A percentile compares a stretch with the other conserved stretches of the same genome.
Evolutionary conservation across 352 stramenopile genomes (phyloP).

Genomic region (Globisporangium apiculatum): DNA sequence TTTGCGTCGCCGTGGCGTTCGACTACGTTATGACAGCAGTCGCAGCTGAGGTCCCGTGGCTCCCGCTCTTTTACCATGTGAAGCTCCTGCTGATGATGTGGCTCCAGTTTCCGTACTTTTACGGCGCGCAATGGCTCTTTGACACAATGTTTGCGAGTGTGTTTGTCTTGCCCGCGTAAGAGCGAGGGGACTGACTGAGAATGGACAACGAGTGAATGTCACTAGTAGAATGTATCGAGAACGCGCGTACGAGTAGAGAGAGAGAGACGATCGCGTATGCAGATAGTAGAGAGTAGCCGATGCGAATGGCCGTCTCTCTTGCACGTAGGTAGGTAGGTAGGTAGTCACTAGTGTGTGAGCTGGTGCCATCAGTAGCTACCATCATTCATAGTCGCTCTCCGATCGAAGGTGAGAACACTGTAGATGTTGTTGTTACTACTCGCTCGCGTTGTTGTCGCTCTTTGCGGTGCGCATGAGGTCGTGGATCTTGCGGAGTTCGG

Average conservation of each 20-base stretch:
- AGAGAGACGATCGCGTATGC: neutral
- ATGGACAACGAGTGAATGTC: no score
- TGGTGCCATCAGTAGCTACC: no score
- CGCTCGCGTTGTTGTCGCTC: slow-evolving; percentile 9
- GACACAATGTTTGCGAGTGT: slow-evolving; percentile 66
- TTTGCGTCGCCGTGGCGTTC: slow-evolving; percentile 53
- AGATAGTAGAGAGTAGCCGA: no score
- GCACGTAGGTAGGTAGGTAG: neutral
- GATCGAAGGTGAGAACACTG: neutral
- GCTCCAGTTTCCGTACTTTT: slow-evolving; percentile 90
- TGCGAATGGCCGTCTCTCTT: no score
- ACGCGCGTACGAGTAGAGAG: neutral
- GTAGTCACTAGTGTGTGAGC: no score
- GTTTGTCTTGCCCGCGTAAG: slow-evolving; percentile 42
- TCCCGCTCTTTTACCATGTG: slow-evolving; percentile 83
- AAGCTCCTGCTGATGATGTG: slow-evolving; percentile 82
- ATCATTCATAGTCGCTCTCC: neutral
- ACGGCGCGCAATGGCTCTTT: slow-evolving; percentile 76
- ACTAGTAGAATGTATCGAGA: neutral
- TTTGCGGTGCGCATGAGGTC: slow-evolving; percentile 48
- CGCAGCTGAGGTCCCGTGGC: slow-evolving; percentile 51
- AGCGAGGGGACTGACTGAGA: slow-evolving; percentile 26
- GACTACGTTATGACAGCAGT: slow-evolving; percentile 66
- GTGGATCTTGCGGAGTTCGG: slow-evolving; percentile 57
- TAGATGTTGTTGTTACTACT: neutral